Evolutionary conservation across 345 rosid species (phyloP).

Genomic region (Conringia planisiliqua): DNA sequence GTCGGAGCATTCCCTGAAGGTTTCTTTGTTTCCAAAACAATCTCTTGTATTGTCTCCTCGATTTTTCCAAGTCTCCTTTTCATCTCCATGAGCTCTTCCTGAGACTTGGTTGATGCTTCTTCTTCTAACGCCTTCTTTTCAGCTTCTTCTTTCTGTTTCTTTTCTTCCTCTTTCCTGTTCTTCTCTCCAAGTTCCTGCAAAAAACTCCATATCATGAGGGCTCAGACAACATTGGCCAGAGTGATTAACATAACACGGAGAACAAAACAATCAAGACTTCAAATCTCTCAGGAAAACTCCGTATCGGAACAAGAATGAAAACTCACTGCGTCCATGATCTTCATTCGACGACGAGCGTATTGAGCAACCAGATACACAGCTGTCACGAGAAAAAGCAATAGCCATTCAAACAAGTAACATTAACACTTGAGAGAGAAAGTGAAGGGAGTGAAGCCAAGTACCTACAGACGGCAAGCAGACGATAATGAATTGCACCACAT

Average conservation of each 20-base stretch:
- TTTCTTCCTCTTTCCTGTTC: constrained; percentile 51
- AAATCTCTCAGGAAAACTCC: neutral
- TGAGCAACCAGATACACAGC: constrained; percentile 89
- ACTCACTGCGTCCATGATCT: constrained; percentile 78
- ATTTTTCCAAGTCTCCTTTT: constrained; percentile 64
- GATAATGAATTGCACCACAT: constrained; percentile 90
- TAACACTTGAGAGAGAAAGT: neutral
- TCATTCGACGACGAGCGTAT: constrained; percentile 78
- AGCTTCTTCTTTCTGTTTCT: constrained; percentile 47
- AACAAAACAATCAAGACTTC: neutral
- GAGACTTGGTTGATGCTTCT: constrained; percentile 34
- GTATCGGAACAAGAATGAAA: neutral
- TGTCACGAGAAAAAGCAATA: constrained; percentile 35
- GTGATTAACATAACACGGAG: neutral
- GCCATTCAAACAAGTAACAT: constrained; percentile 14
- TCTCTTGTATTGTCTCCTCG: constrained; percentile 67
- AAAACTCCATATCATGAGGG: neutral
- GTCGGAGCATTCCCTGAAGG: constrained; percentile 29
- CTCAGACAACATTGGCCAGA: neutral
- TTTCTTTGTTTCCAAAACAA: constrained; percentile 57
- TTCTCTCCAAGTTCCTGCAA: constrained; percentile 63
- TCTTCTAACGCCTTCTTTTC: constrained; percentile 47
- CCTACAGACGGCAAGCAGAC: constrained; percentile 93
- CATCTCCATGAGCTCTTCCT: constrained; percentile 50
- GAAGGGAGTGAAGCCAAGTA: constrained; percentile 24